A percentile compares a stretch with the other conserved stretches of the same genome.
Conservation (phyloP, 371 early-diverging fungal genomes). For the Mucor piriformis region DNA sequence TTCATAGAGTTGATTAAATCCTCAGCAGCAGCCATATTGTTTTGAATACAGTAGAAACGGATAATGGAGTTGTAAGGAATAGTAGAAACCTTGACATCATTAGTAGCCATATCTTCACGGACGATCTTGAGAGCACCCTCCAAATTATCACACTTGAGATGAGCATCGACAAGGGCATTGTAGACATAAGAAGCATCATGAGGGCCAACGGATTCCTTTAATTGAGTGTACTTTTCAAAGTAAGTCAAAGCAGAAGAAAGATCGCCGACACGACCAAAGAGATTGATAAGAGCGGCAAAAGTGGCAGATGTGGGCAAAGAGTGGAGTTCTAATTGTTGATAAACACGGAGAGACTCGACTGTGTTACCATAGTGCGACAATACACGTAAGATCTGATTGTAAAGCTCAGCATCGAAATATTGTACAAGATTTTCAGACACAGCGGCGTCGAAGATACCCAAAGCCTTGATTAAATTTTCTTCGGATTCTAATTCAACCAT, state of each 20-base stretch:
- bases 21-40: conserved; percentile 35
- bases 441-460: conserved; percentile 39
- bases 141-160: conserved; percentile 43
- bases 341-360: conserved; percentile 39
- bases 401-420: conserved; percentile 49
- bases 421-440: conserved; percentile 21
- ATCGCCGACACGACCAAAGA: conserved; percentile 55
- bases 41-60: conserved; percentile 41
- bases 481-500: conserved; percentile 40
- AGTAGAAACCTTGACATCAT: conserved; percentile 40
- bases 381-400: conserved; percentile 50
- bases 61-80: conserved; percentile 55
- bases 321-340: conserved; percentile 29
- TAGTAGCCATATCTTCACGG: conserved; percentile 36
- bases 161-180: conserved; percentile 51
- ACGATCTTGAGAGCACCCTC: conserved; percentile 47
- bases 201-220: conserved; percentile 25
- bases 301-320: conserved; percentile 43
- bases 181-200: conserved; percentile 55
- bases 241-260: conserved; percentile 38
- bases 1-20: conserved; percentile 30
- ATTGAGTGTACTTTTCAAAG: conserved; percentile 33
- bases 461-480: conserved; percentile 38
- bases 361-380: conserved; percentile 53
- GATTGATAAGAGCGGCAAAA: conserved; percentile 53